Evolutionary conservation across 768 basidiomycete genomes (phyloP), one percentile per base, ranked within the genome.

Genomic region (Pleurotus ostreatus): DNA sequence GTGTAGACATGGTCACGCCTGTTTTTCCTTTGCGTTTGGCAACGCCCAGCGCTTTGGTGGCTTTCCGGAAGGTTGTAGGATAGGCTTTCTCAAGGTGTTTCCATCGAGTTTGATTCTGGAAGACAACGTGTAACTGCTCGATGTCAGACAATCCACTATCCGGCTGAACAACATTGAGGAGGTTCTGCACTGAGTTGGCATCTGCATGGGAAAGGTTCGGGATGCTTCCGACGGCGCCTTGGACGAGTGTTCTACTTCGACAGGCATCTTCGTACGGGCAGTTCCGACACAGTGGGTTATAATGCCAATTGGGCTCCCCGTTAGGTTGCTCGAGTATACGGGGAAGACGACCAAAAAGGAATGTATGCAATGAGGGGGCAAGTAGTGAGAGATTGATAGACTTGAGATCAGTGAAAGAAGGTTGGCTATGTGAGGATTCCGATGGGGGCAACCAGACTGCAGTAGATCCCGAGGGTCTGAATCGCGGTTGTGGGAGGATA

Each of bases 201-300:
- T 81, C 73, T 5, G 71, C 70, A 38, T 78, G 65, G n/a, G 77
- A 76, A 15, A 81, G 71, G 61, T 80, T 79, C 0, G 78, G 76
- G 56, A 79, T 78, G 16, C 63, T 69, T 41, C 80, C 79, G 11
- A 81, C 59, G 47, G 65, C 65, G 4, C 74, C 74, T 38, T 73
- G 64, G n/a, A 66, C 55, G 13, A 73, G 48, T 9, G 76, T 69
- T 16, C 64, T 68, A 12, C 60, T 43, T 58, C 67, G 66, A 56
- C 79, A 80, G 18, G 69, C 70, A 6, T 63, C 22, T 51, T 73
- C 66, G 58, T 69, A 80, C 8, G 69, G 70, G 57, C 80, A 81
- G 3, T 70, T 68, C 15, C 70, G 70, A 57, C 80, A 81, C 5
- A 76, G 64, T 5, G 80, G 77, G 38, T 81, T 81, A 45, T 76